Evolutionary conservation across 75 land plant species (phyloP).

Genomic region (Selaginella tamariscina): DNA sequence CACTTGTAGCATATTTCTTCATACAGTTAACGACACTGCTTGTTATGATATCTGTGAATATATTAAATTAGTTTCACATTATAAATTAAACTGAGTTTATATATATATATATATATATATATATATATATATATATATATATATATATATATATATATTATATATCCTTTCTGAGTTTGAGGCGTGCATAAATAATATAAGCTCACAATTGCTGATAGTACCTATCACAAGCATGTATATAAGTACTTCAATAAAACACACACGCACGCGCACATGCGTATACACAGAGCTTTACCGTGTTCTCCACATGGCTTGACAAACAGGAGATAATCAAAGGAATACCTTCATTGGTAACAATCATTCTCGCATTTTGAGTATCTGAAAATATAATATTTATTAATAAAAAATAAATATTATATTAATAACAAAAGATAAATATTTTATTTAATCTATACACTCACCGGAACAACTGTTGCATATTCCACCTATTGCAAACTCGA

Average conservation of each 20-base stretch:
- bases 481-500: conserved; percentile 88
- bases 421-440: no score
- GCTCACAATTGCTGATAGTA: conserved; percentile 61
- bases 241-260: conserved; percentile 5
- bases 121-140: no score
- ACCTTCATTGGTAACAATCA: conserved; percentile 59
- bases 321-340: conserved; percentile 57
- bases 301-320: conserved; percentile 70
- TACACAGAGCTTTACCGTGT: conserved; percentile 83
- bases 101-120: no score
- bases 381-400: neutral
- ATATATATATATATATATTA: no score
- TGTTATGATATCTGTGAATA: conserved; percentile 68
- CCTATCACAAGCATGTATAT: no score
- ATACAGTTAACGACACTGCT: conserved; percentile 59
- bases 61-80: no score
- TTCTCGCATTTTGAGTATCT: conserved; percentile 67
- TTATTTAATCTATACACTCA: conserved; percentile 11
- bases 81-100: no score
- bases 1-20: conserved; percentile 41
- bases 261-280: neutral
- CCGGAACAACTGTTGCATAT: conserved; percentile 75
- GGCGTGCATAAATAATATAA: conserved; percentile 61
- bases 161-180: conserved; percentile 34
- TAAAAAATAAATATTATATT: neutral